phyloP scores from a whole-genome alignment of 192 early-diverging fungal genomes.

The Gigaspora rosea region DNA sequence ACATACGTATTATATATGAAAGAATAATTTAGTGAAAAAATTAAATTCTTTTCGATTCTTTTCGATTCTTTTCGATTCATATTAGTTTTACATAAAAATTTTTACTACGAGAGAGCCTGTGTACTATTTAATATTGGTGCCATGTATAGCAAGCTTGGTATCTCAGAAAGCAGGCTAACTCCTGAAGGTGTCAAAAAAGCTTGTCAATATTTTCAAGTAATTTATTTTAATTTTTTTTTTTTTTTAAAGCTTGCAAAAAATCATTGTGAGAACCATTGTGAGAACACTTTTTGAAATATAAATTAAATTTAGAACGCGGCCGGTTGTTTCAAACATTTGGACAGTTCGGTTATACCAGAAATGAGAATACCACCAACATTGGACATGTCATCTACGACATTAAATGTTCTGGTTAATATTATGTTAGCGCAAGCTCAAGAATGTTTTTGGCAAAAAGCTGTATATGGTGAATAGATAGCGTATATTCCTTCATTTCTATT shows the following conservation, averaged over 20 bases:
- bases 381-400: slow-evolving; percentile 70
- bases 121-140: slow-evolving; percentile 86
- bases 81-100: slow-evolving; percentile 63
- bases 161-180: slow-evolving; percentile 64
- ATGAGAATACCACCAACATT: slow-evolving; percentile 65
- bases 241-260: too few species aligned
- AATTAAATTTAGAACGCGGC: slow-evolving; percentile 65
- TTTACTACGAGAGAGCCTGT: slow-evolving; percentile 84
- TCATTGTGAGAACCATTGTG: too few species aligned
- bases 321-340: slow-evolving; percentile 69
- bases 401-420: slow-evolving; percentile 67
- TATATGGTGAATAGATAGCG: slow-evolving; percentile 43
- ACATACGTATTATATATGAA: too few species aligned
- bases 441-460: slow-evolving; percentile 87
- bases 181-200: slow-evolving; percentile 79
- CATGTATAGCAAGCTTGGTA: slow-evolving; percentile 80
- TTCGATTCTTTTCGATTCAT: slow-evolving; percentile 1
- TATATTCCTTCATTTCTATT: neutral
- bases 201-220: slow-evolving; percentile 76
- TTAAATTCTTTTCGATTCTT: slow-evolving; percentile 2
- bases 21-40: too few species aligned
- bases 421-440: slow-evolving; percentile 96
- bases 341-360: slow-evolving; percentile 60
- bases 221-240: neutral
- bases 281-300: too few species aligned